Base-by-base conservation (phyloP, 2,329 filamentous ascomycete species). In the Fusarium sp. region DNA sequence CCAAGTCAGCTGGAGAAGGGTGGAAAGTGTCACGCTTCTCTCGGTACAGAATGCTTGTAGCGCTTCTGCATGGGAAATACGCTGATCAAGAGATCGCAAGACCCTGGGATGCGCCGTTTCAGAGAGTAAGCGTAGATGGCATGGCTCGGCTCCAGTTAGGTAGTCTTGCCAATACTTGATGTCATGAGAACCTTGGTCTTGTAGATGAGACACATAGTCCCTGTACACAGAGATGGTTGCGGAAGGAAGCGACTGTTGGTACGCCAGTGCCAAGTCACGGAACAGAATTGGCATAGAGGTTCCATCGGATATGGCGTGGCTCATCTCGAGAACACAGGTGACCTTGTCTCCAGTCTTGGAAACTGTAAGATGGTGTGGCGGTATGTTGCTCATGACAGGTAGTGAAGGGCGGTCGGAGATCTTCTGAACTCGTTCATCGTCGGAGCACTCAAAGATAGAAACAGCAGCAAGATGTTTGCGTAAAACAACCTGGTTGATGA, bases 401-500 rank as follows among this genome's bases (percentile, higher is more conserved):
- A 52, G 34, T 4, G 13, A 13, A 16, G 51, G 22, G 2, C 6
- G 46, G 1, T 14, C 5, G 1, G 2, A 12, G 7, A 66, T 40
- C 8, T 7, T 47, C 11, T 34, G 14, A 24, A 30, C 9, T 18
- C 51, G 7, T 13, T 62, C 56, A 14, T 57, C 4, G 2, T 44
- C 45, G 5, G 49, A 30, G 16, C 68, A 61, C 16, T 70, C 57
- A 1, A 64, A 0, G 12, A 52, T 27, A 3, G 29, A 44, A 0
- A 69, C 14, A 3, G 55, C 44, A 11, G 47, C 45, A 7, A 10
- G 7, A n/a, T 65, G 24, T 0, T 57, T 32, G 24, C 45, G 70
- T 0, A 77, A 63, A 27, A 77, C 73, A 1, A 77, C 53, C 32
- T 77, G 75, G 13, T 61, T 34, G 5, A 75, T 62, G 2, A 13